These are phyloP conservation scores for Neophaeococcomyces mojaviensis DNA, from an alignment of 2,329 filamentous ascomycete species.

Conservation along the genomic window DNA sequence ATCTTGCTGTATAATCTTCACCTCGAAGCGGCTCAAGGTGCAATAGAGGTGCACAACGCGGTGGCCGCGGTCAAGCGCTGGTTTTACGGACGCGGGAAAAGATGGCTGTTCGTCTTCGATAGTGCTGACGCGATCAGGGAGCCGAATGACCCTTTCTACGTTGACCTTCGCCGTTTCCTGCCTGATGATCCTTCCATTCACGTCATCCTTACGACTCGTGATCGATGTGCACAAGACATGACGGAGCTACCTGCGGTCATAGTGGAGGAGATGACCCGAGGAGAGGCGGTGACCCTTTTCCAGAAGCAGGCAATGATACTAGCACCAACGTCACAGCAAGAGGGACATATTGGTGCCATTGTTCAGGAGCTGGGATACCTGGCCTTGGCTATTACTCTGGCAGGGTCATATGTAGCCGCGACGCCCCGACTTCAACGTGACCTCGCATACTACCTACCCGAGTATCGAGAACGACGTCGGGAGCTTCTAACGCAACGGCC, in stretches of 20 bases:
- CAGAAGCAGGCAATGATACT: background rate
- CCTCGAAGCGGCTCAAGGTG: conserved; percentile 4
- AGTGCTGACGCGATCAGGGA: conserved; percentile 13
- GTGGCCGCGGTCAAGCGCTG: conserved; percentile 4
- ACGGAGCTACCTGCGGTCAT: background rate
- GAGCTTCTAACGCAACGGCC: background rate
- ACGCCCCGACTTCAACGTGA: background rate
- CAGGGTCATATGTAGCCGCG: conserved; percentile 6
- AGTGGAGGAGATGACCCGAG: background rate
- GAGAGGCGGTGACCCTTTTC: background rate
- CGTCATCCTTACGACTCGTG: conserved; percentile 15
- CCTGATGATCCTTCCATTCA: conserved; percentile 11
- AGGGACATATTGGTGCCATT: background rate
- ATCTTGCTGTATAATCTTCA: conserved; percentile 1
- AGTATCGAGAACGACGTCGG: background rate
- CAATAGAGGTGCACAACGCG: conserved; percentile 5
- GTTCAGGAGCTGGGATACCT: conserved; percentile 1
- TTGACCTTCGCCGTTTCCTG: conserved; percentile 11
- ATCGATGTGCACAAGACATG: background rate
- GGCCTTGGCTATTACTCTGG: conserved; percentile 4
- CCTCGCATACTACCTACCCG: background rate
- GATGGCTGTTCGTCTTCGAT: conserved; percentile 22
- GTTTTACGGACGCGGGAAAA: conserved; percentile 6
- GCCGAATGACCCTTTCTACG: conserved; percentile 10
- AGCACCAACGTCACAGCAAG: background rate